Conservation (phyloP, 2,329 filamentous ascomycete species). For the Aureobasidium vineae region DNA sequence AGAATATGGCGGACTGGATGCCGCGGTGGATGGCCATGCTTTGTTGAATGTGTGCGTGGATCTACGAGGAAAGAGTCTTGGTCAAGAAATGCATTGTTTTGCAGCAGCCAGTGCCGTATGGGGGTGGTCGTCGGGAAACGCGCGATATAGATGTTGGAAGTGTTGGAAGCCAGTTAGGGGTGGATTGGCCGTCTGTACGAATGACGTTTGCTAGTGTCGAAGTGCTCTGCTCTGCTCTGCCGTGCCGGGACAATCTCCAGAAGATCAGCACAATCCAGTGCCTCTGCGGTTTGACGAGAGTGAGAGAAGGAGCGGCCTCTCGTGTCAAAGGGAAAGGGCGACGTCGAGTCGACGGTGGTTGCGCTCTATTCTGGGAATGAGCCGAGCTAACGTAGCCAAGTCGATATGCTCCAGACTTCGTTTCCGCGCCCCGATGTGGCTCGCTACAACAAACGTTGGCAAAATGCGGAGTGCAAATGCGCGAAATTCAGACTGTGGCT, state of each 20-base stretch:
- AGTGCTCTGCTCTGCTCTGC: neutral
- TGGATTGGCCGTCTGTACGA: neutral
- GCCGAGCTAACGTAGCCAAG: conserved; percentile 15
- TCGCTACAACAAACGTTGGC: neutral
- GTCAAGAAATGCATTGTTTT: conserved; percentile 11
- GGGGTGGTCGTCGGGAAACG: neutral
- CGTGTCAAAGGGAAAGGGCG: neutral
- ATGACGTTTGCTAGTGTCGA: conserved; percentile 13
- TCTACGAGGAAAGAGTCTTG: neutral
- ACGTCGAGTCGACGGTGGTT: neutral
- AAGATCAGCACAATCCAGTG: neutral
- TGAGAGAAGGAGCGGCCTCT: neutral
- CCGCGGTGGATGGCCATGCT: conserved; percentile 43
- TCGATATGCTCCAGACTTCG: conserved; percentile 21
- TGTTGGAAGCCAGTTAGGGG: neutral
- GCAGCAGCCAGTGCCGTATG: conserved; percentile 4
- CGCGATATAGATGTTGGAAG: neutral
- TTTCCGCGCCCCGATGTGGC: neutral
- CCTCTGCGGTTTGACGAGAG: neutral
- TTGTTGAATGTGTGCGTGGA: neutral
- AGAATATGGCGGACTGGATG: conserved; percentile 75
- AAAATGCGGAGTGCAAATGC: neutral
- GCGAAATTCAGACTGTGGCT: conserved; percentile 3
- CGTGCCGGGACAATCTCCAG: neutral
- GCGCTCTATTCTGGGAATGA: conserved; percentile 19